A percentile compares a stretch with the other conserved stretches of the same genome.
phyloP scores from a whole-genome alignment of 805 yeast genomes.

The Komagataella pseudopastoris region DNA sequence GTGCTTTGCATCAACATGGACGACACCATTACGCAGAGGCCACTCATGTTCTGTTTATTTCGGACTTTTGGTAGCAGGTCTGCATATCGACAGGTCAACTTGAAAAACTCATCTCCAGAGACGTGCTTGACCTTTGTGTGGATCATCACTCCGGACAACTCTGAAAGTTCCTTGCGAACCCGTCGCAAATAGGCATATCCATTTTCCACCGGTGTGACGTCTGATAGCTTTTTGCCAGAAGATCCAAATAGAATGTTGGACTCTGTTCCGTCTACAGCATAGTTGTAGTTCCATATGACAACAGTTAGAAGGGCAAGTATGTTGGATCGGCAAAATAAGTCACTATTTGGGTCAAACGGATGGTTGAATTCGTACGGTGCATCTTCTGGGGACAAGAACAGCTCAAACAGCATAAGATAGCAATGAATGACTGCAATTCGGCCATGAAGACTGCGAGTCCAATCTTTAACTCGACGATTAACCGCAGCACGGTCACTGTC shows the following conservation, averaged over 20 bases:
- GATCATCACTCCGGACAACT: slow-evolving; percentile 15
- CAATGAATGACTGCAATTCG: slow-evolving; percentile 46
- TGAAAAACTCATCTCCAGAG: slow-evolving; percentile 24
- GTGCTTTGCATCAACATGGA: slow-evolving; percentile 24
- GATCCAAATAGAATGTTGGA: slow-evolving; percentile 14
- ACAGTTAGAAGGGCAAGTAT: slow-evolving; percentile 25
- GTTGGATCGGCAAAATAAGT: slow-evolving; percentile 31
- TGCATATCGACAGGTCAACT: slow-evolving; percentile 26
- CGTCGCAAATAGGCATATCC: slow-evolving; percentile 38
- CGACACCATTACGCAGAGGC: slow-evolving; percentile 35
- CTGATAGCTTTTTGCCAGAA: slow-evolving; percentile 3
- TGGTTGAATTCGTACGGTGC: slow-evolving; percentile 24
- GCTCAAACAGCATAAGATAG: slow-evolving; percentile 45
- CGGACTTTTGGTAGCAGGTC: slow-evolving; percentile 22
- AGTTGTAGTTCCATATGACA: slow-evolving; percentile 40
- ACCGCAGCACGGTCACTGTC: slow-evolving; percentile 34
- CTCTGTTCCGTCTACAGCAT: slow-evolving; percentile 33
- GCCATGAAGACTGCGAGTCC: slow-evolving; percentile 36
- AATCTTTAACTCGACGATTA: slow-evolving; percentile 32
- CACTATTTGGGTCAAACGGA: slow-evolving; percentile 35
- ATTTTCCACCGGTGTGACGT: slow-evolving; percentile 25
- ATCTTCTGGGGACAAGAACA: slow-evolving; percentile 43
- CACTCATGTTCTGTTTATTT: slow-evolving; percentile 37
- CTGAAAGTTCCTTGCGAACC: slow-evolving; percentile 27
- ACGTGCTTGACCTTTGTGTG: slow-evolving; percentile 19